Evolutionary conservation across 306 rosid species (phyloP), one percentile per base, ranked within the genome.

Genomic region (Acacia confusa): DNA sequence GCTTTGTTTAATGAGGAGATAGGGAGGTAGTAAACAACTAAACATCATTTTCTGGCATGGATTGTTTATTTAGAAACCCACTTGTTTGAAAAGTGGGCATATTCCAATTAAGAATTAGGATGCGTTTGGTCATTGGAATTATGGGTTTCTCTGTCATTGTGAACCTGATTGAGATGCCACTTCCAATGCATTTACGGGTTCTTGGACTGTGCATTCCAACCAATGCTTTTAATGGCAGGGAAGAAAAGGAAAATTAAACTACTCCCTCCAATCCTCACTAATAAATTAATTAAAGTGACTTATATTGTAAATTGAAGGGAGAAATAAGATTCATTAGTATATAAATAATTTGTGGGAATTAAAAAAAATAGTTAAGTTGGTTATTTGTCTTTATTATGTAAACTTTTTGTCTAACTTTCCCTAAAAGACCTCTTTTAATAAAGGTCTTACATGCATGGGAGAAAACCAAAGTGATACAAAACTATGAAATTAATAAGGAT

Each of bases 111-210:
- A 66, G 45, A 34, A 66, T 15, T 6, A 30, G 32, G 67, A 12
- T 0, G 4, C 15, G 10, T 66, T 17, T 17, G 72, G 25, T 68
- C 28, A 20, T n/a, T 36, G 48, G 82, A 84, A 86, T 85, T 83
- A 85, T 88, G 90, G 83, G 16, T 86, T 53, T 48, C 87, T 86
- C 73, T 78, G 82, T 86, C 57, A 82, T 82, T 87, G 86, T 74
- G 84, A 70, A 47, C 40, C 55, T 87, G 72, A 68, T 38, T 68
- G 72, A n/a, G 89, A 79, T 89, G 90, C 81, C 78, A 84, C 66
- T 83, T 82, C 84, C 84, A 27, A 50, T 81, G 84, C 84, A 86
- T 80, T 75, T 80, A 3, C 30, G 38, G 85, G 81, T 79, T 81
- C 80, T 75, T 40, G 89, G 85, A 78, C 77, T 38, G 6, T 70